Evolutionary conservation across 2,329 filamentous ascomycete species (phyloP), one percentile per base, ranked within the genome.

Genomic region (Pseudogymnoascus sp.): DNA sequence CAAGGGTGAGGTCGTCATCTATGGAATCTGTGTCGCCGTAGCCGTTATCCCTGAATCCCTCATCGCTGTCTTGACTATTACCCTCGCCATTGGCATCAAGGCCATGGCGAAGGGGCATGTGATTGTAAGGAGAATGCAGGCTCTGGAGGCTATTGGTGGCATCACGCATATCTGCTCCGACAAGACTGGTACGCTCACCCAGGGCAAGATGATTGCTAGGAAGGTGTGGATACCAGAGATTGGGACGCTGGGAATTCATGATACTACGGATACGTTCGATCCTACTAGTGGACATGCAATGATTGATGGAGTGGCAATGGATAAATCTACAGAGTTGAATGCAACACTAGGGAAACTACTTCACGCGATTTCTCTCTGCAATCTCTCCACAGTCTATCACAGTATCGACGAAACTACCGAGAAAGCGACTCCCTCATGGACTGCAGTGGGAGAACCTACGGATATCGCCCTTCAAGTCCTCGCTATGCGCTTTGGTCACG

Each of bases 401-500:
- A 57, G 63, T 61, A 16, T 62, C 59, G 61, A 59, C 37, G 60
- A 63, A 66, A 30, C 65, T 65, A 33, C 61, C 63, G 14, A 62
- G 63, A 58, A 65, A 75, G 60, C 73, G 9, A 83, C 61, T 72
- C 81, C 11, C 75, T 73, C 9, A 30, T 88, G 85, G 84, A 79
- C 77, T 41, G 84, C 84, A 18, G 74, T 85, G 41, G 86, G 86
- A 57, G 85, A 88, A 66, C 85, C 86, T 3, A 90, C 88, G 3
- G 87, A 90, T 67, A 88, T 90, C 63, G 87, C 88, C 9, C 81
- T 90, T 14, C 86, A 88, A 65, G 86, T 90, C 8, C 86, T 90
- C 63, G 86, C 87, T 54, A 85, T 86, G 75, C 83, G 87, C 16
- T 89, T 89, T 66, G 87, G 12, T 90, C 78, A 79, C 63, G 78